These are phyloP conservation scores for Penicillium verhagenii DNA, from an alignment of 495 filamentous ascomycete genomes.

Conservation along the genomic window DNA sequence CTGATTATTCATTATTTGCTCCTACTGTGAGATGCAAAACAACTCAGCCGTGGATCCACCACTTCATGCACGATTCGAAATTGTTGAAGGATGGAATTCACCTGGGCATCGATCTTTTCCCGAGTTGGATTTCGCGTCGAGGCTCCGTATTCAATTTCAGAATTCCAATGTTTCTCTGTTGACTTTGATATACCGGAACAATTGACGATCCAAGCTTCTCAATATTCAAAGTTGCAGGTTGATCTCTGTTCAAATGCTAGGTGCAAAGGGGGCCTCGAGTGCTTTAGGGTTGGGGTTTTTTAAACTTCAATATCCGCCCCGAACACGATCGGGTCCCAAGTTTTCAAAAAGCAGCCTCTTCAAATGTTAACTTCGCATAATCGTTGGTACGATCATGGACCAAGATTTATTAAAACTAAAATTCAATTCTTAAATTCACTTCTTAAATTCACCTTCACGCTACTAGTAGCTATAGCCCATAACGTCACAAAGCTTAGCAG, in stretches of 20 bases:
- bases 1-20: background rate
- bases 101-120: too few species aligned
- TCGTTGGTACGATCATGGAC: background rate
- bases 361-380: background rate
- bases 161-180: background rate
- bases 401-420: background rate
- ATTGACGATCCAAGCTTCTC: background rate
- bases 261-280: too few species aligned
- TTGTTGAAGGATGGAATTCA: background rate
- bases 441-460: background rate
- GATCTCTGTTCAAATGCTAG: too few species aligned
- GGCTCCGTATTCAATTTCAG: background rate
- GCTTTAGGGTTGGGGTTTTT: too few species aligned
- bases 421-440: too few species aligned
- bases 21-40: background rate
- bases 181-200: background rate
- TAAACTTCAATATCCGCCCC: background rate
- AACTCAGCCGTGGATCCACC: background rate
- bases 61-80: background rate
- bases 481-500: background rate
- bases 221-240: too few species aligned
- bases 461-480: background rate
- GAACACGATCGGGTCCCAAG: background rate
- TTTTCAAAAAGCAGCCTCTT: too few species aligned
- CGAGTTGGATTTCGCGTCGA: background rate